Evolutionary conservation across 2,329 filamentous ascomycete species (phyloP).

Genomic region (Davidsoniella neocaledoniae): DNA sequence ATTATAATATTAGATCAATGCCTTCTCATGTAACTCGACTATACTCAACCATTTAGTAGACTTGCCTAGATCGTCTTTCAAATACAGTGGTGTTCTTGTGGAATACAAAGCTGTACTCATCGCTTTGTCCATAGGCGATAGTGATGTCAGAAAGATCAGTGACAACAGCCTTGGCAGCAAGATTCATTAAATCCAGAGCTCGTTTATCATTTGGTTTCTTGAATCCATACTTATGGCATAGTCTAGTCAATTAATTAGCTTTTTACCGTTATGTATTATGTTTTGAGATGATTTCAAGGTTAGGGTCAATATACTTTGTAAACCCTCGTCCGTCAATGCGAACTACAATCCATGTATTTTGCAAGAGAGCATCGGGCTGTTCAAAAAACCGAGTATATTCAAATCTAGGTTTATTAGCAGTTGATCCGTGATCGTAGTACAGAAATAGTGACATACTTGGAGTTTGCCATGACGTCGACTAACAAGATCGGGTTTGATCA

Average conservation of each 20-base stretch:
- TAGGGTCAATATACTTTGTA: conserved; percentile 51
- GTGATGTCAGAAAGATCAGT: conserved; percentile 69
- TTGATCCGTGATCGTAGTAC: background rate
- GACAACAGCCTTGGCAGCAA: conserved; percentile 71
- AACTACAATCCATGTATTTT: conserved; percentile 90
- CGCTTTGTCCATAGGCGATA: conserved; percentile 83
- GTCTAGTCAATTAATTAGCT: conserved; percentile 29
- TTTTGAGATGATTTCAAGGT: conserved; percentile 12
- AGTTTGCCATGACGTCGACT: conserved; percentile 32
- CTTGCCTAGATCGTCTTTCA: conserved; percentile 63
- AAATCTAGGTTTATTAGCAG: conserved; percentile 38
- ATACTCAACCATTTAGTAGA: background rate
- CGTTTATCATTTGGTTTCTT: conserved; percentile 82
- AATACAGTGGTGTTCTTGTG: conserved; percentile 71
- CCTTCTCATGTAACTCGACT: background rate
- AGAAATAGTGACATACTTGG: conserved; percentile 25
- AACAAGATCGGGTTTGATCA: background rate
- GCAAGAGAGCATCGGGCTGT: conserved; percentile 60
- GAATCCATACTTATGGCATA: conserved; percentile 71
- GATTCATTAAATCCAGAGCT: conserved; percentile 87
- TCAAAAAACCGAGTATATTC: conserved; percentile 91
- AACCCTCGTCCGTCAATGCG: conserved; percentile 89
- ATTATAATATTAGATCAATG: conserved; percentile 2
- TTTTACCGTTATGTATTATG: background rate
- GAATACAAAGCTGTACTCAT: conserved; percentile 90